Percentiles rank a stretch among this genome's conserved stretches.
These are phyloP conservation scores for Arthrinium puccinioides DNA, from an alignment of 2,329 filamentous ascomycete genomes.

Conservation along the genomic window DNA sequence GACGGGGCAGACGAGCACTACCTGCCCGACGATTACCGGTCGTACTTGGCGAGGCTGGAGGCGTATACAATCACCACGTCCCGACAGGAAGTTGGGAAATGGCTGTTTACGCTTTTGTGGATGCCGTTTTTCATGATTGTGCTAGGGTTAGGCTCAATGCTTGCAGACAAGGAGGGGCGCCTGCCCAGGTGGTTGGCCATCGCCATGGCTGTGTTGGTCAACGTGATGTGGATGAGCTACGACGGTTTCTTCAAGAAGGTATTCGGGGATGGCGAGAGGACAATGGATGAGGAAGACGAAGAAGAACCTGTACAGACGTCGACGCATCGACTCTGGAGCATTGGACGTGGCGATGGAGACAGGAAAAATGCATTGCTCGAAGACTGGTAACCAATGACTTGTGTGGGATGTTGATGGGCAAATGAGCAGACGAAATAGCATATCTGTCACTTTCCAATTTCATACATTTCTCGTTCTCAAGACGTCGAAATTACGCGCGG, in stretches of 20 bases:
- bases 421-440: no score
- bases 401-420: no score
- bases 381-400: conserved; percentile 23
- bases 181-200: conserved; percentile 60
- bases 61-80: conserved; percentile 63
- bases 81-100: conserved; percentile 59
- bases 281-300: conserved; percentile 20
- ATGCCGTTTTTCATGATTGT: conserved; percentile 47
- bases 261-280: conserved; percentile 84
- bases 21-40: conserved; percentile 72
- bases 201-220: conserved; percentile 36
- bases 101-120: conserved; percentile 55
- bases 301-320: conserved; percentile 3
- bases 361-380: conserved; percentile 17
- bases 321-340: not conserved
- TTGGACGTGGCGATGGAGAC: conserved; percentile 1
- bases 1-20: conserved; percentile 72
- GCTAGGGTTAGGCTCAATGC: conserved; percentile 30
- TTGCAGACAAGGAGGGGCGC: conserved; percentile 56
- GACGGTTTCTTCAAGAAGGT: conserved; percentile 54
- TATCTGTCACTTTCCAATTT: no score
- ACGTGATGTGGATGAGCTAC: conserved; percentile 54
- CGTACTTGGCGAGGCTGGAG: conserved; percentile 61
- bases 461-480: no score
- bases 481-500: no score